Percentiles rank a stretch among this genome's conserved stretches.
Evolutionary conservation across 129 eudicot species (phyloP).

Genomic region (Artemisia tridentata): DNA sequence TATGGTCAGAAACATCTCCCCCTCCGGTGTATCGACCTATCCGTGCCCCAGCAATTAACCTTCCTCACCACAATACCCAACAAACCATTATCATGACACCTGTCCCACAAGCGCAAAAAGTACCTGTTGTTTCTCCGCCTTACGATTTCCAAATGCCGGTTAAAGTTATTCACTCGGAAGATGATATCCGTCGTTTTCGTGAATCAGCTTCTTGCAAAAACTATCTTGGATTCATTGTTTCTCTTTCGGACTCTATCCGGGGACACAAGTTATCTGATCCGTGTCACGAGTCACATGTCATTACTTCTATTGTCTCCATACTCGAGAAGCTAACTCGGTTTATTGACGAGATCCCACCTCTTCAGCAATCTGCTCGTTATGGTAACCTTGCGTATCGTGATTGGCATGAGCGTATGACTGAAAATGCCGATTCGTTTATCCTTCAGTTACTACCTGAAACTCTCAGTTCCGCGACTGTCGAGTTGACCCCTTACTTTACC

Average conservation of each 20-base stretch:
- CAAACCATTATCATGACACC: constrained; percentile 81
- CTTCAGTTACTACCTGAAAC: constrained; percentile 45
- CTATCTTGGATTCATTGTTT: constrained; percentile 77
- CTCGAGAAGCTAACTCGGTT: constrained; percentile 49
- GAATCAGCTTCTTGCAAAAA: constrained; percentile 46
- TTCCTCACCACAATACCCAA: constrained; percentile 54
- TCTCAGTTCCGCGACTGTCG: constrained; percentile 47
- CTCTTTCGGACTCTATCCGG: constrained; percentile 62
- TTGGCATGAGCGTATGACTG: constrained; percentile 72
- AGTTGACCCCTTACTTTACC: constrained; percentile 69
- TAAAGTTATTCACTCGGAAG: constrained; percentile 62
- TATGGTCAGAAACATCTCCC: constrained; percentile 39
- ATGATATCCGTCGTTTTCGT: constrained; percentile 58
- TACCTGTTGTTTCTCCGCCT: constrained; percentile 49
- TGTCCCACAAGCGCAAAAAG: constrained; percentile 63
- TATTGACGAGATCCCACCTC: constrained; percentile 73
- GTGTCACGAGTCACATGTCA: constrained; percentile 51
- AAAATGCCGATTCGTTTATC: constrained; percentile 50
- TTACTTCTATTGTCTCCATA: constrained; percentile 34
- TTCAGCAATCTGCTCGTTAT: constrained; percentile 59
- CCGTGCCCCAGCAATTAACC: constrained; percentile 74
- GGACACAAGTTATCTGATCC: constrained; percentile 73
- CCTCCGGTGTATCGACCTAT: constrained; percentile 73
- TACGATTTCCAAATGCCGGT: constrained; percentile 60
- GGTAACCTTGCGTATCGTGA: constrained; percentile 72